These are phyloP conservation scores for Albizia julibrissin DNA, from an alignment of 306 rosid genomes.

Conservation along the genomic window DNA sequence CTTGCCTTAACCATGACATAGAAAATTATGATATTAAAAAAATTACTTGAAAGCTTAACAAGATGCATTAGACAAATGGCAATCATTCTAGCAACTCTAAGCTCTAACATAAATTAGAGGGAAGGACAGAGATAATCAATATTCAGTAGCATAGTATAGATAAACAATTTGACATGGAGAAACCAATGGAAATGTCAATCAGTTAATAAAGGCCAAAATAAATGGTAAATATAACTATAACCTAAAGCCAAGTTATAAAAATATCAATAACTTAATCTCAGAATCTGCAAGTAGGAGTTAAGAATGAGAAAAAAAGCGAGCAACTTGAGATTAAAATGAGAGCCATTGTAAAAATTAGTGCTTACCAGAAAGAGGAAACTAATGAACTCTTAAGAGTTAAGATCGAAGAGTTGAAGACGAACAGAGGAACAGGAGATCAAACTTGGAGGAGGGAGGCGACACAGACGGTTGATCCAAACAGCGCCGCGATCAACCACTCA, in stretches of 20 bases:
- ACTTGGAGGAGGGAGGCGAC: no score
- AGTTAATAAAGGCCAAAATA: not conserved
- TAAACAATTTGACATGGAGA: not conserved
- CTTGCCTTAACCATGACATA: not conserved
- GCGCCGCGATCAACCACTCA: no score
- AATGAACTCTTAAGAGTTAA: no score
- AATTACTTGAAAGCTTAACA: not conserved
- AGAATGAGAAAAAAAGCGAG: no score
- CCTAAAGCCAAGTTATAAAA: not conserved
- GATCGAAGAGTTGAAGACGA: no score
- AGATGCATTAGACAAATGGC: no score
- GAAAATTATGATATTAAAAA: not conserved
- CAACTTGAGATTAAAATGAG: no score
- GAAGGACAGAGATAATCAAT: no score
- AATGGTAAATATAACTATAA: constrained; percentile 14
- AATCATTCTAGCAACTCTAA: not conserved
- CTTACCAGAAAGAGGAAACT: no score
- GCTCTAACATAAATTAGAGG: not conserved
- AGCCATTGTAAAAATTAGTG: no score
- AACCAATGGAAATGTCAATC: constrained; percentile 9
- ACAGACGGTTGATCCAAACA: no score
- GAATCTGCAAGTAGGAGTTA: constrained; percentile 21
- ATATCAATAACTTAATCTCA: not conserved
- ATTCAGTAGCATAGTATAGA: constrained; percentile 15
- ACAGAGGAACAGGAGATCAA: no score